Percentiles rank a stretch among this genome's conserved stretches.
Evolutionary conservation across 2,329 filamentous ascomycete genomes (phyloP).

Genomic region (Trichoderma sp.): DNA sequence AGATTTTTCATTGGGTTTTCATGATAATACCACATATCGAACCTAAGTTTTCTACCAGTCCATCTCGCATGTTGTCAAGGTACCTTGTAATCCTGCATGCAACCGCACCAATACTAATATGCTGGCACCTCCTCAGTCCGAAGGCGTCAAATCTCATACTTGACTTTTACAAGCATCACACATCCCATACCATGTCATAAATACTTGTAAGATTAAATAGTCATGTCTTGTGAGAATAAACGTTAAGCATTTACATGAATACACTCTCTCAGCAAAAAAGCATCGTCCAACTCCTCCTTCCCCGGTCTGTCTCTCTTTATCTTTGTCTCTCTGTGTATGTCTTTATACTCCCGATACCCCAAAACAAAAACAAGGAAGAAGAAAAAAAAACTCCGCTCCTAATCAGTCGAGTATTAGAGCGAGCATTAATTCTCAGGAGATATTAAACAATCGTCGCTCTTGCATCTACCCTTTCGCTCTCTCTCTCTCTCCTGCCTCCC

Average conservation of each 20-base stretch:
- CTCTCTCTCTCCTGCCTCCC: background rate
- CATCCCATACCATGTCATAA: background rate
- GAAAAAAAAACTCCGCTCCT: slow-evolving; percentile 12
- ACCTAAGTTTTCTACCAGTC: background rate
- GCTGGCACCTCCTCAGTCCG: background rate
- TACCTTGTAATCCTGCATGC: background rate
- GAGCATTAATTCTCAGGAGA: background rate
- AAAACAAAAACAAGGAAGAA: background rate
- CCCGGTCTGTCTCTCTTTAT: background rate
- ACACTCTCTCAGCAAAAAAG: background rate
- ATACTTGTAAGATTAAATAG: background rate
- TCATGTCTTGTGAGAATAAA: slow-evolving; percentile 20
- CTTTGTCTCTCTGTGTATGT: background rate
- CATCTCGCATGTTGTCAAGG: background rate
- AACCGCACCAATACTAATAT: background rate
- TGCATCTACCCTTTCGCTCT: slow-evolving; percentile 5
- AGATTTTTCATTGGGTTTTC: background rate
- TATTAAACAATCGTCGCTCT: background rate
- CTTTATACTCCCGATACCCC: background rate
- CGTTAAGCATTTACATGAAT: slow-evolving; percentile 26
- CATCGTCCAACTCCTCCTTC: background rate
- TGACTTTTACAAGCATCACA: background rate
- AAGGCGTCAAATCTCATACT: background rate
- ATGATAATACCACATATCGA: background rate
- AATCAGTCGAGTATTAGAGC: background rate